Evolutionary conservation across 1,284 basidiomycete genomes (phyloP).

Genomic region (Cutaneotrichosporon cutaneum): DNA sequence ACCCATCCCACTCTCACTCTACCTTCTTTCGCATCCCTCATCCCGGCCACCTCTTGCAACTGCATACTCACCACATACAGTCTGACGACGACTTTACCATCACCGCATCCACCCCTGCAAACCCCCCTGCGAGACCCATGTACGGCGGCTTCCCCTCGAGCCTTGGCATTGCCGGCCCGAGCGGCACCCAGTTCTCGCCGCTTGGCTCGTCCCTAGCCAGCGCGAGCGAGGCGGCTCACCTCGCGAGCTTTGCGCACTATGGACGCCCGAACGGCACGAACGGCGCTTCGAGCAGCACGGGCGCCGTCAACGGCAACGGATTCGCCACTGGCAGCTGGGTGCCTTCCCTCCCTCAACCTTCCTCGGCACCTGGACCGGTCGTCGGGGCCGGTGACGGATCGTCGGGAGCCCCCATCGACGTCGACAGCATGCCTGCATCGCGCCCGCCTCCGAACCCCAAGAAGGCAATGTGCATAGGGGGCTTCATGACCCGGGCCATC

Average conservation of each 20-base stretch:
- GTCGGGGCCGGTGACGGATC: slow-evolving; percentile 13
- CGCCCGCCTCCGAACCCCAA: slow-evolving; percentile 25
- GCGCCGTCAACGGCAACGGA: neutral
- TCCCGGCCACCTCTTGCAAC: neutral
- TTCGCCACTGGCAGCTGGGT: slow-evolving; percentile 1
- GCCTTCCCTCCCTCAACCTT: neutral
- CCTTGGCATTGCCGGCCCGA: neutral
- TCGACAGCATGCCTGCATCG: slow-evolving; percentile 25
- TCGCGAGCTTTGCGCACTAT: neutral
- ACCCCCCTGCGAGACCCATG: neutral
- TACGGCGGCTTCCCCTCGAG: neutral
- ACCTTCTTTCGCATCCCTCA: neutral
- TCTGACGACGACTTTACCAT: slow-evolving; percentile 14
- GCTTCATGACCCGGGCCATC: slow-evolving; percentile 73
- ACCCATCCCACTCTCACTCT: neutral
- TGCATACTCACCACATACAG: neutral
- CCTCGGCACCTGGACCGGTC: neutral
- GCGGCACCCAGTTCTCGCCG: neutral
- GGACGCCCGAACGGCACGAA: neutral
- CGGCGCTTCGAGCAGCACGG: neutral
- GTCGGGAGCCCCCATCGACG: slow-evolving; percentile 35
- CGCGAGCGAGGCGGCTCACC: slow-evolving; percentile 8
- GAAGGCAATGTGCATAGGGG: slow-evolving; percentile 74
- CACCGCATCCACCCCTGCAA: slow-evolving; percentile 14
- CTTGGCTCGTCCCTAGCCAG: neutral